Percentiles rank a stretch among this genome's conserved stretches.
Conservation (phyloP, 805 yeast genomes). For the Starmerella cellae region DNA sequence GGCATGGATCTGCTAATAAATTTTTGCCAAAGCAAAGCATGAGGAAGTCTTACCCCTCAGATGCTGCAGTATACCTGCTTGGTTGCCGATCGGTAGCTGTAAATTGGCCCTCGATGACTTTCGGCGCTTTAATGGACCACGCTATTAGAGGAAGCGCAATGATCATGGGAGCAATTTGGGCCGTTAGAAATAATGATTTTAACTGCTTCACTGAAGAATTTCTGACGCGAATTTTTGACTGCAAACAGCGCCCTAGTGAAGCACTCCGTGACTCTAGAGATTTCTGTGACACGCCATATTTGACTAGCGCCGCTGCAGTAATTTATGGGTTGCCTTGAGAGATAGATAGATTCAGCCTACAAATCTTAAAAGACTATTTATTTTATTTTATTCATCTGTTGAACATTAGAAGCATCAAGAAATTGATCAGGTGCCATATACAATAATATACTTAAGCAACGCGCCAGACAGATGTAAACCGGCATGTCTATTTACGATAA, state of each 20-base stretch:
- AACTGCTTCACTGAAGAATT: conserved; percentile 58
- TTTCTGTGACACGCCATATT: conserved; percentile 51
- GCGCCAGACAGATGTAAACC: conserved; percentile 14
- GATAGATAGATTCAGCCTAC: background rate
- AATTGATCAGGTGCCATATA: background rate
- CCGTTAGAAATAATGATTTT: conserved; percentile 90
- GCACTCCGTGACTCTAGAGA: conserved; percentile 55
- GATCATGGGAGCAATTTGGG: conserved; percentile 84
- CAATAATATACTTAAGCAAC: conserved; percentile 8
- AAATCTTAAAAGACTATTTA: background rate
- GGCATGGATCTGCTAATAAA: conserved; percentile 96
- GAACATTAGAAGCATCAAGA: background rate
- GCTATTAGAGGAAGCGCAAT: conserved; percentile 69
- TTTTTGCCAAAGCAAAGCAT: no score
- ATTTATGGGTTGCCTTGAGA: conserved; percentile 69
- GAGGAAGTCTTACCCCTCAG: no score
- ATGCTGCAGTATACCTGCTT: conserved; percentile 47
- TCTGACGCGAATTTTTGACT: conserved; percentile 31
- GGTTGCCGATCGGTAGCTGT: conserved; percentile 79
- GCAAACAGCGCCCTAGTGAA: conserved; percentile 22
- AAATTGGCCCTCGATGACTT: conserved; percentile 45
- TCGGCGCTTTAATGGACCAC: conserved; percentile 67
- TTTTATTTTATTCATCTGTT: background rate
- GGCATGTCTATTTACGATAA: conserved; percentile 1
- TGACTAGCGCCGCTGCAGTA: conserved; percentile 90